Evolutionary conservation across 805 yeast genomes (phyloP).

Genomic region (Blastobotrys terrestris): DNA sequence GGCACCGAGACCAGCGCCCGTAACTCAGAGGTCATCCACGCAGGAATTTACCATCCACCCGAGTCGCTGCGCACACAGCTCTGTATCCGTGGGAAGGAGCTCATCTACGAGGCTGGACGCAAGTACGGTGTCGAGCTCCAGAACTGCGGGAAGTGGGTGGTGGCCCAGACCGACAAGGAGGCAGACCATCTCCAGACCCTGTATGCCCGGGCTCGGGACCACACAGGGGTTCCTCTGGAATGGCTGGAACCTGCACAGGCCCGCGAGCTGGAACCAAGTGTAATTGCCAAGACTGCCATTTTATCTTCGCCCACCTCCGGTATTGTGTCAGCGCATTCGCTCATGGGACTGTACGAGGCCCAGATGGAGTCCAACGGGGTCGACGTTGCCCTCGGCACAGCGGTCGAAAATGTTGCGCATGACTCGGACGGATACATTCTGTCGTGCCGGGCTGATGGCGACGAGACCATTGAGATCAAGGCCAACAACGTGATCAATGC

Average conservation of each 20-base stretch:
- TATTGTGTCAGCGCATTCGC: constrained; percentile 73
- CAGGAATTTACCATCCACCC: constrained; percentile 76
- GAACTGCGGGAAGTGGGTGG: constrained; percentile 73
- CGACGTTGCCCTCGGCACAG: constrained; percentile 56
- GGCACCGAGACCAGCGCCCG: constrained; percentile 86
- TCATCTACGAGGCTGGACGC: constrained; percentile 47
- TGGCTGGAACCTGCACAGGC: constrained; percentile 45
- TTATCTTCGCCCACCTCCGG: constrained; percentile 79
- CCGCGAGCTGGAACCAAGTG: constrained; percentile 53
- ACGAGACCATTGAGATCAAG: constrained; percentile 25
- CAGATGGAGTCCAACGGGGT: constrained; percentile 54
- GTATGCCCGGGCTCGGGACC: constrained; percentile 40
- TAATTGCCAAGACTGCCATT: constrained; percentile 54
- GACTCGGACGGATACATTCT: constrained; percentile 20
- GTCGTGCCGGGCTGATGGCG: constrained; percentile 15
- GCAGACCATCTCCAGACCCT: constrained; percentile 51
- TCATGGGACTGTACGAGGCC: constrained; percentile 54
- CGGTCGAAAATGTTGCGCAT: constrained; percentile 40
- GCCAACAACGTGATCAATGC: constrained; percentile 62
- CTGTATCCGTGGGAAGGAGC: constrained; percentile 68
- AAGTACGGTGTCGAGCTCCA: constrained; percentile 49
- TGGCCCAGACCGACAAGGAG: constrained; percentile 70
- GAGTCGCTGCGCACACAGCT: constrained; percentile 59
- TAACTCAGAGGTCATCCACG: constrained; percentile 90
- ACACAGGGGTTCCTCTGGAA: constrained; percentile 52